A percentile compares a stretch with the other conserved stretches of the same genome.
Conservation (phyloP, 768 basidiomycete species). For the Mycena sanguinolenta region DNA sequence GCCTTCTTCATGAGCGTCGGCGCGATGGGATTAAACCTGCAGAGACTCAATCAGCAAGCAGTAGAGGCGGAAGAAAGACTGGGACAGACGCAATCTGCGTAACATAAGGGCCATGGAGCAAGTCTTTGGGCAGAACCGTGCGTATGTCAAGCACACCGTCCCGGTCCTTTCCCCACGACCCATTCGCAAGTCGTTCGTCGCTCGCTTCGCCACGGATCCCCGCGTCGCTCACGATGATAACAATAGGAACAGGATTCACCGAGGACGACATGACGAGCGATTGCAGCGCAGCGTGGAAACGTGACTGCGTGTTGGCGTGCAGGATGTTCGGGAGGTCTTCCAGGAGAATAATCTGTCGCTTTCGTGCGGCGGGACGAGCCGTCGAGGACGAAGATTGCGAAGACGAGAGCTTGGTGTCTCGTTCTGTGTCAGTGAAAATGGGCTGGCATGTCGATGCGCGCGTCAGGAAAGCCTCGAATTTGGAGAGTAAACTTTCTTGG, state of each 20-base stretch:
- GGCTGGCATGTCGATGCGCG: slow-evolving; percentile 74
- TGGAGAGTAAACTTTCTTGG: slow-evolving; percentile 67
- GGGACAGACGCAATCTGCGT: slow-evolving; percentile 80
- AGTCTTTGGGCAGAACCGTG: slow-evolving; percentile 75
- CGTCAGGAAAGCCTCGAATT: slow-evolving; percentile 82
- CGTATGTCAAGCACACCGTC: slow-evolving; percentile 74
- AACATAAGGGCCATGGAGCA: slow-evolving; percentile 81
- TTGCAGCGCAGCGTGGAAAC: slow-evolving; percentile 80
- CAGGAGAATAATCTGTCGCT: slow-evolving; percentile 78
- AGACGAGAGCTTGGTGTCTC: slow-evolving; percentile 23
- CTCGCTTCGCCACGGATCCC: slow-evolving; percentile 80
- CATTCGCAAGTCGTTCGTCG: slow-evolving; percentile 58
- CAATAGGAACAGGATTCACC: slow-evolving; percentile 69
- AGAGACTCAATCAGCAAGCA: slow-evolving; percentile 1
- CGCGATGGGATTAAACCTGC: slow-evolving; percentile 93
- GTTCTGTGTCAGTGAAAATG: slow-evolving; percentile 54
- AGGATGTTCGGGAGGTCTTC: slow-evolving; percentile 94
- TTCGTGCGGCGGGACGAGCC: slow-evolving; percentile 32
- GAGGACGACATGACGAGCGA: slow-evolving; percentile 61
- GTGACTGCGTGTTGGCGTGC: slow-evolving; percentile 73
- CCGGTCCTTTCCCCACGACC: slow-evolving; percentile 62
- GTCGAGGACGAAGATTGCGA: slow-evolving; percentile 22
- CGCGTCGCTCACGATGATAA: slow-evolving; percentile 87
- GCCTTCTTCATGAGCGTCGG: slow-evolving; percentile 87
- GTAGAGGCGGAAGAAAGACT: slow-evolving; percentile 1